Evolutionary conservation across 192 early-diverging fungal genomes (phyloP), one percentile per base, ranked within the genome.

Genomic region (Funneliformis mosseae): DNA sequence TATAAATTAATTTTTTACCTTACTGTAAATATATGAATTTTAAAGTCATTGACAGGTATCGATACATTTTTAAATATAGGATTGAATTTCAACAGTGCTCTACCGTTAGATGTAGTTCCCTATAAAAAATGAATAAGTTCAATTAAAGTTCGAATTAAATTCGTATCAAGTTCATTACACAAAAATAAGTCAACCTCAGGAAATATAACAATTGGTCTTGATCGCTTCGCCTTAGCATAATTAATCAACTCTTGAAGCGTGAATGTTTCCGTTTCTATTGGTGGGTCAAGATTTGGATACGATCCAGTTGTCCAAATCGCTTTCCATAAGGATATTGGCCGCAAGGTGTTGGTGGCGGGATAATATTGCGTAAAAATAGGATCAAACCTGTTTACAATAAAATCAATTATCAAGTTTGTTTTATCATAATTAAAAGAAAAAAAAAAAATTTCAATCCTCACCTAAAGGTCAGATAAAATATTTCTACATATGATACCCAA

Each of bases 101-200:
- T 85, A n/a, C 94, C 94, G 83, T 97, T 97, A 28, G 92, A 91
- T 11, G 96, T 96, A 0, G 96, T 95, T 59, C 91, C 92, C 90
- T 91, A 72, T 21, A 39, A 74, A 25, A 73, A 63, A 67, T 23
- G 41, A 46, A 77, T 27, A 74, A 11, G 39, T 69, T 27, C 59
- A 14, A 55, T 39, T 81, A 43, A 38, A 23, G 9, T 28, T 27
- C 9, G 3, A 62, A 81, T 83, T 79, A 7, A 2, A 28, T 63
- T 50, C 23, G 38, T 78, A 48, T 45, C 3, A 70, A n/a, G 5
- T 50, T 62, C 41, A 43, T 1, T 69, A 45, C 27, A 64, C 1
- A 25, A 18, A 16, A 1, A 62, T 71, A 61, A 33, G 33, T 33
- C 33, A 83, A 90, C 91, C 83, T 94, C 93, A 10, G 93, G 92